Evolutionary conservation across 2,329 filamentous ascomycete genomes (phyloP).

Genomic region (Penicillium frequentans): DNA sequence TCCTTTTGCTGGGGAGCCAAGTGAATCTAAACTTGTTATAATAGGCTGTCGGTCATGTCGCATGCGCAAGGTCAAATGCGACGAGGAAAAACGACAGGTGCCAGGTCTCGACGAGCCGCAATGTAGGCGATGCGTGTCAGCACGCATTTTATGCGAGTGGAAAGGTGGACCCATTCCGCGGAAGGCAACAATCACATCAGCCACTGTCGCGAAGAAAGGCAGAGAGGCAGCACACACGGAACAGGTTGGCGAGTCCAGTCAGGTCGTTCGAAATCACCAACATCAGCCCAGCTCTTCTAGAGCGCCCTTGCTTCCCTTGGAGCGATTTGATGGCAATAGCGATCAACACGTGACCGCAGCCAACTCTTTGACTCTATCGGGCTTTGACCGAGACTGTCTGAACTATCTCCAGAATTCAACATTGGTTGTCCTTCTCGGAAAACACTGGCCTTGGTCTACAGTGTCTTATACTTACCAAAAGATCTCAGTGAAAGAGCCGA

Average conservation of each 20-base stretch:
- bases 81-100: conserved; percentile 25
- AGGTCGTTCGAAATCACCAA: neutral
- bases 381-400: conserved; percentile 24
- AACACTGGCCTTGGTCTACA: conserved; percentile 30
- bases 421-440: conserved; percentile 27
- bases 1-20: neutral
- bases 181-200: neutral
- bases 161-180: conserved; percentile 25
- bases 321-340: neutral
- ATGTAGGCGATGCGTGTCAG: conserved; percentile 23
- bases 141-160: conserved; percentile 28
- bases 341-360: conserved; percentile 18
- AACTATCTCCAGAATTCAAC: conserved; percentile 25
- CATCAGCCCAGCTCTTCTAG: neutral
- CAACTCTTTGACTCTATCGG: conserved; percentile 23
- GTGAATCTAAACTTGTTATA: neutral
- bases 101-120: conserved; percentile 22
- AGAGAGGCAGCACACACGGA: neutral
- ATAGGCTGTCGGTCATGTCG: conserved; percentile 31
- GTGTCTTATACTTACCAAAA: conserved; percentile 28
- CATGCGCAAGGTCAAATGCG: conserved; percentile 33
- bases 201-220: neutral
- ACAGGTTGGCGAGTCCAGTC: neutral
- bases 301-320: conserved; percentile 9
- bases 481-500: conserved; percentile 25